Percentiles rank a stretch among this genome's conserved stretches.
Conservation (phyloP, 208 protist species). For the Acanthamoeba sp. region DNA sequence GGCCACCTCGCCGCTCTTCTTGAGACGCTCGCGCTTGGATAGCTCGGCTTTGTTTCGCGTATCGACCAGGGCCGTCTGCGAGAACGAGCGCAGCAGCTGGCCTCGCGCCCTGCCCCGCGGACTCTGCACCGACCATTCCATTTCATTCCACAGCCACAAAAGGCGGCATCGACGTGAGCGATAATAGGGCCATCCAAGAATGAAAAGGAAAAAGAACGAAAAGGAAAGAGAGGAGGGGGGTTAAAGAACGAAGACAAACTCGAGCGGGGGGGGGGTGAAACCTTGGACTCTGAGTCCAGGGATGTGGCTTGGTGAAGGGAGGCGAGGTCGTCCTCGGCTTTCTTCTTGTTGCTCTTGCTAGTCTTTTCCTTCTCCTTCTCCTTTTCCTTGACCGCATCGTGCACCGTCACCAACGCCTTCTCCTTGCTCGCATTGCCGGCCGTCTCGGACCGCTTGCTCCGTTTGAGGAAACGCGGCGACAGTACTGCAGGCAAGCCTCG, state of each 20-base stretch:
- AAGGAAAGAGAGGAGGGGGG: not conserved
- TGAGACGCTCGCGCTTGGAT: not conserved
- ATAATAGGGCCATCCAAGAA: too few species aligned
- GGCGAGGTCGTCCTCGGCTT: not conserved
- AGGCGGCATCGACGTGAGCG: too few species aligned
- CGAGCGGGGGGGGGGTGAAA: not conserved
- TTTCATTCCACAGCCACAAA: too few species aligned
- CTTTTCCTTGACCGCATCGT: not conserved
- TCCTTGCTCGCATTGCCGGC: not conserved
- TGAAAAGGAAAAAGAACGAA: not conserved
- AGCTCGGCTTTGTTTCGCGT: not conserved
- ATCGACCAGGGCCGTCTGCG: constrained; percentile 35
- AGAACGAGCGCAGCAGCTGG: constrained; percentile 39
- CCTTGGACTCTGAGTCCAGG: not conserved
- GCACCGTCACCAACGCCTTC: not conserved
- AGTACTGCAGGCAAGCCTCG: not conserved
- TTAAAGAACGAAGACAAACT: constrained; percentile 1
- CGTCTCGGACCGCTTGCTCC: not conserved
- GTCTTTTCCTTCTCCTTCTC: not conserved
- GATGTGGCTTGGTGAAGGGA: not conserved
- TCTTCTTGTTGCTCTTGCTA: not conserved
- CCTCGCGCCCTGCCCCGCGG: not conserved
- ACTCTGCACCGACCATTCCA: not conserved
- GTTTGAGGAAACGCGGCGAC: constrained; percentile 25
- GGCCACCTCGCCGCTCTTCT: constrained; percentile 24